Evolutionary conservation across 352 stramenopile species (phyloP), one percentile per base, ranked within the genome.

Genomic region (Pilasporangium apinafurcum): DNA sequence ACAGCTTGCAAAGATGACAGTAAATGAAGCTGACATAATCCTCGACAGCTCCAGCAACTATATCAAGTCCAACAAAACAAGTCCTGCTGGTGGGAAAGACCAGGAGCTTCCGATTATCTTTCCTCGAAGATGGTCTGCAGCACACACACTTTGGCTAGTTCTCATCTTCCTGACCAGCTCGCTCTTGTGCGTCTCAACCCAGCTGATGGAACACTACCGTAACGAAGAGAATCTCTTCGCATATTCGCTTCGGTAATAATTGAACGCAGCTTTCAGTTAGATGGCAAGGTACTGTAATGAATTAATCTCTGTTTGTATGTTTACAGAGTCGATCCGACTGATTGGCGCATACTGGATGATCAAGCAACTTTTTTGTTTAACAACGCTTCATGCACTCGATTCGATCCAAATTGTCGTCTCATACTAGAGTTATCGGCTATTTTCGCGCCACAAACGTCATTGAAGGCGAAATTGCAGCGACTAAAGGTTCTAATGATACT

Each of bases 321-420:
- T 39, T 4, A 28, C 44, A 73, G 64, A 12, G 50, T 65, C 44
- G 72, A 85, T 30, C 67, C 64, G 3, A 56, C 63, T 12, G 72
- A 83, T 40, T 85, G 72, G 72, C 62, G 70, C 10, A 48, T 68
- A n/a, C 40, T 82, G 28, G 62, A 81, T 18, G 51, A 53, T n/a
- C 48, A 53, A 3, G 51, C 42, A 1, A 24, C n/a, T 8, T 42
- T 56, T 37, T 41, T 59, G 8, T 17, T 52, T 8, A 39, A n/a
- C n/a, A n/a, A n/a, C n/a, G n/a, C n/a, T n/a, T n/a, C n/a, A n/a
- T n/a, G n/a, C n/a, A n/a, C n/a, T n/a, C n/a, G n/a, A n/a, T n/a
- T n/a, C n/a, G n/a, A n/a, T n/a, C n/a, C n/a, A 8, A 3, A 36
- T 17, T 25, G 43, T 39, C 29, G 38, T 0, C 27, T 37, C 20